Evolutionary conservation across 2,329 filamentous ascomycete species (phyloP), one percentile per base, ranked within the genome.

Genomic region (Colletotrichum abscissum): DNA sequence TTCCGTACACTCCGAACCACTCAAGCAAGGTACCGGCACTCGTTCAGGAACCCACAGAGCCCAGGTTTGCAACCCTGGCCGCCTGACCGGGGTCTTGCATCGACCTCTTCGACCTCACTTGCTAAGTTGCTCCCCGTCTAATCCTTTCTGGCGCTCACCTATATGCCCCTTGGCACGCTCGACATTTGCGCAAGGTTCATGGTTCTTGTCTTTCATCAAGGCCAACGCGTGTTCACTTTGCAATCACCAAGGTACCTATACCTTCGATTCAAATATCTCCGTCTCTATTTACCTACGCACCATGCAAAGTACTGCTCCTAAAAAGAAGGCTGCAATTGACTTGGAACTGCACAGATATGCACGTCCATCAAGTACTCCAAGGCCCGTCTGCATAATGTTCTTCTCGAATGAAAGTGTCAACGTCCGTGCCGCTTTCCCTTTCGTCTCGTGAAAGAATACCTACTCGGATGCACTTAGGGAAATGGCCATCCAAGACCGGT

Each of bases 11-110:
- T 73, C 67, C 67, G 56, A 49, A 52, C 71, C 60, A 70, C 67
- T 62, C 56, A 71, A 65, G 71, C 67, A 70, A 70, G 67, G 71
- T 67, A 73, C 62, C 71, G 71, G 71, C 67, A 69, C 60, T 73
- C 67, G 56, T 70, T 70, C 60, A 73, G 60, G 67, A 70, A 70
- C 71, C 71, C 71, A 73, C 71, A 46, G 2, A 52, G 56, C 67
- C 71, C 71, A 65, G 58, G 56, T 52, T 70, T 66, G 64, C 55
- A 71, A 73, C 46, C 71, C 71, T 65, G 22, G 71, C 55, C n/a
- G 12, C 16, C 5, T 16, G 46, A 69, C 71, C 60, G 67, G 71
- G 71, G 35, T 62, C 28, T 16, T 28, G 19, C 46, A 38, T 56
- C 59, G 71, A 26, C 67, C 57, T 70, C 71, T 62, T 70, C 26